Base-by-base conservation (phyloP, 495 filamentous ascomycete species). In the Penicillium samsonianum region DNA sequence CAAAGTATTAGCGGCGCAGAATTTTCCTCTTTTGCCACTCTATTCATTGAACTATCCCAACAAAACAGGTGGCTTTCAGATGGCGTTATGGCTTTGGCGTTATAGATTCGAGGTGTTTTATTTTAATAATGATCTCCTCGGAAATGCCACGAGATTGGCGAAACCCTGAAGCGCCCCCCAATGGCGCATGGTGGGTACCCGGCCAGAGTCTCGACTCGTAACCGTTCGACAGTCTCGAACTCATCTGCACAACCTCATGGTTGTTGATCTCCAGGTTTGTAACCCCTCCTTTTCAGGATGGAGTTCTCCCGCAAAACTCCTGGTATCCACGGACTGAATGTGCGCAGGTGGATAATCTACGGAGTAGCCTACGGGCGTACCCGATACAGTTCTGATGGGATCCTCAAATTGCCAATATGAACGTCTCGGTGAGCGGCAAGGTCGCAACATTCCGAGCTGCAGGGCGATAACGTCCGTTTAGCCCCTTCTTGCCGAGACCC, bases 381-480 rank as follows among this genome's bases (percentile, higher is more conserved):
- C 25, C 38, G 35, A 43, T 19, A 42, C 50, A 52, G n/a, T 42
- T 42, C 26, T 17, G 14, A 10, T 25, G 37, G 22, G 38, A 53
- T 16, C 38, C 55, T 31, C 25, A n/a, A 44, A 47, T 50, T 37
- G 17, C 52, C 50, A 26, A 53, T 28, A 49, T 51, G 26, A 43
- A 55, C 46, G n/a, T 23, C 50, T 57, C 58, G 55, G 53, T 57
- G 49, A 59, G 43, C 55, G 50, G 57, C 64, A 61, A 58, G 54
- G 50, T 51, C 53, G 57, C 52, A 60, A 58, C 63, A 64, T 68
- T 57, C 42, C 55, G 44, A 56, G 51, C 63, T 14, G 59, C 53
- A 59, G 41, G 57, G 41, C 59, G 62, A 65, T 58, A 56, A 65
- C 60, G 65, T 62, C 37, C 28, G 65, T 60, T 67, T 62, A 56